Evolutionary conservation across 106 monocot species (phyloP), one percentile per base, ranked within the genome.

Genomic region (Dendrobium catenatum): DNA sequence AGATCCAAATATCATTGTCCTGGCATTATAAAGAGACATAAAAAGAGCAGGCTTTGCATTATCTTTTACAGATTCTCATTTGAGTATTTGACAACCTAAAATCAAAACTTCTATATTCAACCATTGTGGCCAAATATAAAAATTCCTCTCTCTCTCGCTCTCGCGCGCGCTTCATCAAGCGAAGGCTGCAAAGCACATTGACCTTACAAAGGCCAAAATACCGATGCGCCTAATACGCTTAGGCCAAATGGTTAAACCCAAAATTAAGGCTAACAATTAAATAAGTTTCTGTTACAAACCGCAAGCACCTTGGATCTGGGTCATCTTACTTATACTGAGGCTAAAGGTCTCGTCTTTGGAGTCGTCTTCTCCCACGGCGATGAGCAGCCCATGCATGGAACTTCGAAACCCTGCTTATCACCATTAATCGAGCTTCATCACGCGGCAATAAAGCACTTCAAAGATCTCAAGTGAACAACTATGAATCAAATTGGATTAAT

Each of bases 301-400:
- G 22, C 20, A 20, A 64, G 20, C 24, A 64, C 6, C 64, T 7
- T 64, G 17, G 2, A 59, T 48, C 48, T 48, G 48, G 11, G 9
- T 48, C 48, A 11, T 48, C 48, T 48, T 48, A 51, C 51, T 51
- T 51, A 15, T 13, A 51, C 51, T 51, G 13, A 51, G 51, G 15
- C 51, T 24, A 24, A 66, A 66, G 6, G 64, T 26, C 4, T 20
- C 5, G 64, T 66, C 64, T 66, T 66, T 26, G 9, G 9, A 26
- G 64, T 66, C 64, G 64, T 66, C 64, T 66, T 66, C 64, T 66
- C 64, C 64, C 64, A 24, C 64, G 26, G 64, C 64, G 64, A 66
- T 22, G 64, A 66, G 24, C 26, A 6, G 64, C 64, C 24, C 20
- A 22, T 64, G 64, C 64, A 51, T 51, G 51, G 51, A 6, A 64